Evolutionary conservation across 495 filamentous ascomycete genomes (phyloP), one percentile per base, ranked within the genome.

Genomic region (Staphylotrichum longicolle): DNA sequence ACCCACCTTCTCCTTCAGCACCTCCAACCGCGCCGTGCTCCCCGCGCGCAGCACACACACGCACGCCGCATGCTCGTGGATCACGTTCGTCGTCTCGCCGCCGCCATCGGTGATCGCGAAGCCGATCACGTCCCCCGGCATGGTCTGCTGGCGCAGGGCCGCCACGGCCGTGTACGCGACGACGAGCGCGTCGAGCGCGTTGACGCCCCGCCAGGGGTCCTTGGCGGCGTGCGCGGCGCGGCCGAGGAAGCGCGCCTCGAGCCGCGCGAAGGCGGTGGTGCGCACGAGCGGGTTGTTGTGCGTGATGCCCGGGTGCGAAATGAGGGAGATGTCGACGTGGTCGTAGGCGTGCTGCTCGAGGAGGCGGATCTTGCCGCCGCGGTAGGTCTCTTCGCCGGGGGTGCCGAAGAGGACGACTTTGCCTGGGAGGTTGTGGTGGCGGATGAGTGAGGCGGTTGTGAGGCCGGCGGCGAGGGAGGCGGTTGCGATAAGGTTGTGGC

Each of bases 401-500:
- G 87, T 90, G 20, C 88, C 88, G 33, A 90, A 81, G 37, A 91
- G 65, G 47, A 85, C 72, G 0, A 87, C 75, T 47, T 83, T 84
- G 5, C 88, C 88, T 0, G 74, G 70, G 6, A 88, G 67, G 2
- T 68, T 64, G 45, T 78, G 76, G 39, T 76, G 63, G 42, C 71
- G 71, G 39, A 89, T 70, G 8, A 81, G 64, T 5, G 78, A 66
- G 0, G 78, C 84, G 0, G 84, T 75, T n/a, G 84, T 85, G 5
- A 90, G 67, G 10, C 80, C 86, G 0, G 75, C 86, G 0, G 82
- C 78, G 10, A 88, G 69, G 3, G 86, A 88, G 27, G 80, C 81
- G 0, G 79, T 87, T 6, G 86, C 82, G 61, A 89, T 90, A 1
- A 90, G 81, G 57, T 89, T 89, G 71, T 89, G 86, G 6, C 87